A percentile compares a stretch with the other conserved stretches of the same genome.
phyloP scores from a whole-genome alignment of 2,329 filamentous ascomycete species.

The Helotiales sp. region DNA sequence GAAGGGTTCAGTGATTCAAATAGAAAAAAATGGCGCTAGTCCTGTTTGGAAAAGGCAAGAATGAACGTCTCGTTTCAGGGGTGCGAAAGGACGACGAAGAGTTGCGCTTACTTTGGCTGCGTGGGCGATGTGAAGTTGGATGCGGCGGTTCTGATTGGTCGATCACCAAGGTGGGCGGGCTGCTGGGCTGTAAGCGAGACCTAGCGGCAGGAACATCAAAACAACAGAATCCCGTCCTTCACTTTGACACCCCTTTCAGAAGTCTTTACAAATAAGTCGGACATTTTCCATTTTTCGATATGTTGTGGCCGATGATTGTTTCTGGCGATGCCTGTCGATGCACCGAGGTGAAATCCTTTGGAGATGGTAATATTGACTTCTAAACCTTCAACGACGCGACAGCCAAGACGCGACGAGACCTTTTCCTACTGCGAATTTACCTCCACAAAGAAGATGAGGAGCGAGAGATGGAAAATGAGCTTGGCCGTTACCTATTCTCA shows the following conservation, averaged over 20 bases:
- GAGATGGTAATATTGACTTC: not conserved
- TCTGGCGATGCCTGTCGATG: not conserved
- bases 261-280: not conserved
- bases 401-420: not conserved
- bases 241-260: not conserved
- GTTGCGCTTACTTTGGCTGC: not conserved
- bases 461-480: too few species aligned
- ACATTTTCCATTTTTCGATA: not conserved
- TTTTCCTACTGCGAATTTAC: not conserved
- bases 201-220: constrained; percentile 6
- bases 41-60: constrained; percentile 15
- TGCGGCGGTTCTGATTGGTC: constrained; percentile 1
- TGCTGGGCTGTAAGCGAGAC: constrained; percentile 8
- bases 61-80: constrained; percentile 5
- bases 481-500: too few species aligned
- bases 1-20: constrained; percentile 7
- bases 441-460: not conserved
- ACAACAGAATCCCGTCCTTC: not conserved
- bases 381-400: not conserved
- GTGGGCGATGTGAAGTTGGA: not conserved
- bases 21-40: constrained; percentile 16
- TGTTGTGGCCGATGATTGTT: not conserved
- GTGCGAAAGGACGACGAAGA: constrained; percentile 4
- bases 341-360: not conserved
- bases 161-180: too few species aligned